These are phyloP conservation scores for Basipetospora sp. DNA, from an alignment of 2,329 filamentous ascomycete species.

Conservation along the genomic window DNA sequence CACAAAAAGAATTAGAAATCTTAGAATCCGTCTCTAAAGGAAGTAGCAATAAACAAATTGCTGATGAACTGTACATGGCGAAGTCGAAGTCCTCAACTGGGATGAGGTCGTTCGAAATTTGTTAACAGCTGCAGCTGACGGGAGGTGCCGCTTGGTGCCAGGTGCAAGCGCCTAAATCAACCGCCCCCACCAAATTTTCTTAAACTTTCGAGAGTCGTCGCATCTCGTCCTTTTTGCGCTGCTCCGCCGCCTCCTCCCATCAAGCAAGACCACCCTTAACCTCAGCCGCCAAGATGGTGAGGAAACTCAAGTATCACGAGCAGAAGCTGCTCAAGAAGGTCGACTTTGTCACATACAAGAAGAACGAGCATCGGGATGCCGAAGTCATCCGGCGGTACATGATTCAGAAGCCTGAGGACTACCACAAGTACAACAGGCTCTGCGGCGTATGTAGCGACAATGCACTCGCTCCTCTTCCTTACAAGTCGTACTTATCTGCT, in stretches of 20 bases:
- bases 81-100: too few relatives aligned
- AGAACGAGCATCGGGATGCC: constrained; percentile 75
- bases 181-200: constrained; percentile 7
- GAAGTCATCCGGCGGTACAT: constrained; percentile 70
- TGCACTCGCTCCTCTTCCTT: too few relatives aligned
- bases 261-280: background rate
- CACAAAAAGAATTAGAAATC: too few relatives aligned
- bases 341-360: constrained; percentile 89
- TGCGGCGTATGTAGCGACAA: constrained; percentile 56
- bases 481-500: too few relatives aligned
- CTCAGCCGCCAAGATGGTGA: constrained; percentile 52
- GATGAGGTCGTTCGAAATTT: constrained; percentile 1
- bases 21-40: too few relatives aligned
- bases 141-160: constrained; percentile 3
- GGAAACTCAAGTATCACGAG: constrained; percentile 94
- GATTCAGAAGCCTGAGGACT: constrained; percentile 80
- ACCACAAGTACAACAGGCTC: constrained; percentile 51
- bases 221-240: too few relatives aligned
- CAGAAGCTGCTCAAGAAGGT: constrained; percentile 84
- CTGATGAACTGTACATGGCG: too few relatives aligned
- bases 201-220: background rate
- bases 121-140: background rate
- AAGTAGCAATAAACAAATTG: too few relatives aligned
- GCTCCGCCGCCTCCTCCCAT: too few relatives aligned
- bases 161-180: background rate